Base-by-base conservation (phyloP, 1,284 basidiomycete genomes). In the Neonothopanus nambi region DNA sequence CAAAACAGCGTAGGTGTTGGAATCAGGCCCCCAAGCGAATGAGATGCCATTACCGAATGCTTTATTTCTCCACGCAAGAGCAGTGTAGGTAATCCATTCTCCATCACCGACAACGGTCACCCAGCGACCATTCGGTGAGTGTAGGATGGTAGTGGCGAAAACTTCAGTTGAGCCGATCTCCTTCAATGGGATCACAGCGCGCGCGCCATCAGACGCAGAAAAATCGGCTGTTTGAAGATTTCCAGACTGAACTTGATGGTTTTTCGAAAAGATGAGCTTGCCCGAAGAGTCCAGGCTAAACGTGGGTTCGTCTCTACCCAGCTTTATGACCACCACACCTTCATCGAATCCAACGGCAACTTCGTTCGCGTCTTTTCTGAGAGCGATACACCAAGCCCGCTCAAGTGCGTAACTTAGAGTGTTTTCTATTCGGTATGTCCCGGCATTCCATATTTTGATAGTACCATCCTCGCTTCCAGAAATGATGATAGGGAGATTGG, bases 61-160 rank as follows among this genome's bases (percentile, higher is more conserved):
- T 74, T 99, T 99, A 83, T 99, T 99, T 52, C 96, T 80, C 96
- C 97, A 99, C 1, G 97, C 97, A 21, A 99, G 88, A 1, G 97
- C 92, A 1, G 96, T 99, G 74, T 99, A 99, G 63, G 95, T 96
- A 70, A 99, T 98, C 74, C 98, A 98, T 71, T 99, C 97, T 57
- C 96, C 95, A 65, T 99, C 97, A 20, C 89, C 88, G 26, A 94
- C 86, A 26, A 95, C 97, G 1, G 97, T 98, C 37, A 99, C 93
- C 70, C 98, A 99, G 18, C 93, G 88, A 7, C 96, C 96, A 65
- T 99, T 99, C 12, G 97, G 96, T 17, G 89, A 93, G 73, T 99
- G 97, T 56, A 91, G 78, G 44, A 99, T 76, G 13, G 86, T 81
- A 38, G 90, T 91, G 6, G 96, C 87, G 69, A 91, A 99, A 48